Evolutionary conservation across 441 rosid species (phyloP).

Genomic region (Brassica balearica): DNA sequence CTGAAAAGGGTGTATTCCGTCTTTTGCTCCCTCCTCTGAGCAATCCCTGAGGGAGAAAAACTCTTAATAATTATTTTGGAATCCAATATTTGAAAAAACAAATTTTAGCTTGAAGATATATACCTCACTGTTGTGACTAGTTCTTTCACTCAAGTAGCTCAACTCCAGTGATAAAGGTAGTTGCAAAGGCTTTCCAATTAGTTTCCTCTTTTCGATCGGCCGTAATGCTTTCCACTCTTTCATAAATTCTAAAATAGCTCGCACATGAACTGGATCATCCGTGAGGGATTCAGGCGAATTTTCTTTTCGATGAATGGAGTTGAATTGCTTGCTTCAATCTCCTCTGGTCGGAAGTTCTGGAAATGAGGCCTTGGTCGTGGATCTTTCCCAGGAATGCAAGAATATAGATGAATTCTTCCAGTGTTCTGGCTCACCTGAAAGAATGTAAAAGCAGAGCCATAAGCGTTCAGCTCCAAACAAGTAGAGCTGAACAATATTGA

Average conservation of each 20-base stretch:
- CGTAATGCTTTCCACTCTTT: conserved; percentile 81
- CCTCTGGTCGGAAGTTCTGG: conserved; percentile 85
- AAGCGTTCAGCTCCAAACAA: conserved; percentile 17
- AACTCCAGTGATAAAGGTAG: conserved; percentile 85
- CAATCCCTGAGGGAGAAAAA: conserved; percentile 69
- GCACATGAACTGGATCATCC: conserved; percentile 51
- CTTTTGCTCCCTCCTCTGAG: conserved; percentile 89
- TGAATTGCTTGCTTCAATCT: conserved; percentile 58
- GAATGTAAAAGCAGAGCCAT: conserved; percentile 3
- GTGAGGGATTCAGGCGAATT: conserved; percentile 42
- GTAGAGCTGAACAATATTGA: neutral
- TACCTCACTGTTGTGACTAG: conserved; percentile 73
- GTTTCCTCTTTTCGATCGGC: conserved; percentile 79
- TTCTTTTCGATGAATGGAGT: conserved; percentile 40
- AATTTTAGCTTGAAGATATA: conserved; percentile 18
- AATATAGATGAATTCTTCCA: conserved; percentile 90
- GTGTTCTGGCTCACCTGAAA: conserved; percentile 89
- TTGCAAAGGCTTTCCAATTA: conserved; percentile 88
- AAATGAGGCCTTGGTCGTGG: conserved; percentile 83
- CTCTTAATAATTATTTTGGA: conserved; percentile 1
- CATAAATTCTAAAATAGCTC: conserved; percentile 63
- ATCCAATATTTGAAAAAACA: conserved; percentile 9
- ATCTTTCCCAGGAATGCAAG: conserved; percentile 74
- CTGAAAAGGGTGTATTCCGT: conserved; percentile 70
- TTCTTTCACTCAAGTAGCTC: conserved; percentile 84